Percentiles rank a stretch among this genome's conserved stretches.
Conservation (phyloP, 257 asterid genomes). For the Plantago major region DNA sequence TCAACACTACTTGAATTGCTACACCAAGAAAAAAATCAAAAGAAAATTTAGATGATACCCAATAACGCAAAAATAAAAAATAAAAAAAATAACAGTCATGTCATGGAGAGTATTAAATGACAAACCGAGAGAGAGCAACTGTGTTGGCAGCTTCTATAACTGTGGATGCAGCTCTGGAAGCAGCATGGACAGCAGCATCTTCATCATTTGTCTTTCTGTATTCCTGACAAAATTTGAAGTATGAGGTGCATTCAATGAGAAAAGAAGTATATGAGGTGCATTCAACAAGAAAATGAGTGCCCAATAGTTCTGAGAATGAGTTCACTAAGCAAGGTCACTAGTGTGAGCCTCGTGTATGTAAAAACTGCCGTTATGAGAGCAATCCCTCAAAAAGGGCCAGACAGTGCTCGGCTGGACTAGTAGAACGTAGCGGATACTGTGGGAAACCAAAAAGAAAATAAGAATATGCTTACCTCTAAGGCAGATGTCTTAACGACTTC, state of each 20-base stretch:
- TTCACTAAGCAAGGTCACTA: too few relatives aligned
- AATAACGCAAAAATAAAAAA: too few relatives aligned
- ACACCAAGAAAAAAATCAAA: constrained; percentile 19
- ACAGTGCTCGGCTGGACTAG: too few relatives aligned
- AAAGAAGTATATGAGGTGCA: too few relatives aligned
- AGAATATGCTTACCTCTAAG: constrained; percentile 55
- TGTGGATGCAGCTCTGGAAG: constrained; percentile 82
- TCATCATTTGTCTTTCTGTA: constrained; percentile 68
- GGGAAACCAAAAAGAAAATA: not conserved
- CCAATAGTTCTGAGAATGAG: too few relatives aligned
- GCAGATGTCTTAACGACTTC: constrained; percentile 95
- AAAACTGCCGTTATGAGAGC: too few relatives aligned
- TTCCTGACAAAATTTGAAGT: constrained; percentile 43
- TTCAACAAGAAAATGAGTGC: too few relatives aligned
- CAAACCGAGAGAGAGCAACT: constrained; percentile 69
- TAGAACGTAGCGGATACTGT: too few relatives aligned
- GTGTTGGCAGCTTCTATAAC: constrained; percentile 88
- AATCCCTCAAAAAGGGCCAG: too few relatives aligned
- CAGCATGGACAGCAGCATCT: constrained; percentile 84
- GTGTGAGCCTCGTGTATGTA: too few relatives aligned
- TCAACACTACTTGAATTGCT: constrained; percentile 46
- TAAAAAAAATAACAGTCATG: constrained; percentile 9
- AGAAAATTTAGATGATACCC: constrained; percentile 5
- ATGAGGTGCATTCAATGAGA: constrained; percentile 18
- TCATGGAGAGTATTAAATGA: constrained; percentile 8